Evolutionary conservation across 805 yeast genomes (phyloP), one percentile per base, ranked within the genome.

Genomic region (Candida easanensis): DNA sequence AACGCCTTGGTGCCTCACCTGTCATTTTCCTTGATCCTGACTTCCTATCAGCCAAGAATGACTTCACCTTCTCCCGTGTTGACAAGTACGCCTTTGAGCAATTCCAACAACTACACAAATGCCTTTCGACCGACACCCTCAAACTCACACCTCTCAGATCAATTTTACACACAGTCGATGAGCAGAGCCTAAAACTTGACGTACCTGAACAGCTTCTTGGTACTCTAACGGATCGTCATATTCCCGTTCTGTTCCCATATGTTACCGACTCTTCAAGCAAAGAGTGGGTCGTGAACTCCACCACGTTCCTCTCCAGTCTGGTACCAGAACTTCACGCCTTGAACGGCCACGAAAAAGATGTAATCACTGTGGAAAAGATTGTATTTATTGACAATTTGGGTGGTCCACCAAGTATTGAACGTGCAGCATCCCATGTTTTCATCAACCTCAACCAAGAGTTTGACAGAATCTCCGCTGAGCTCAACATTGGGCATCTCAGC

Each of bases 331-430:
- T 46, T 3, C 49, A 44, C 32, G 22, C 28, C 8, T 18, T 54
- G 10, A 46, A 64, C 26, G 60, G 62, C 13, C 13, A 19, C 15
- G 32, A 16, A 2, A 22, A 35, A 4, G 44, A 34, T 33, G 51
- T 45, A 15, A 65, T 66, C 38, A 69, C 82, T 0, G 75, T 93
- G 33, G 99, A 93, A 50, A 93, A 93, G 52, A 65, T 91, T 22
- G 77, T 91, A 7, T 80, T 82, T 49, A 68, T 93, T 23, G 97
- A 89, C 54, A 77, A 81, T 1, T 60, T 75, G 16, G 99, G 99
- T 2, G 99, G 99, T 0, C 83, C 88, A 6, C 98, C 98, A 0
- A 84, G 95, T 0, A 68, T 80, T 19, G 96, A 88, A 58, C 72
- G 98, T 45, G 76, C 80, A 45, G 80, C 89, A 4, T 77, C 95